Evolutionary conservation across 2,329 filamentous ascomycete genomes (phyloP).

Genomic region (Microsporum audouinii): DNA sequence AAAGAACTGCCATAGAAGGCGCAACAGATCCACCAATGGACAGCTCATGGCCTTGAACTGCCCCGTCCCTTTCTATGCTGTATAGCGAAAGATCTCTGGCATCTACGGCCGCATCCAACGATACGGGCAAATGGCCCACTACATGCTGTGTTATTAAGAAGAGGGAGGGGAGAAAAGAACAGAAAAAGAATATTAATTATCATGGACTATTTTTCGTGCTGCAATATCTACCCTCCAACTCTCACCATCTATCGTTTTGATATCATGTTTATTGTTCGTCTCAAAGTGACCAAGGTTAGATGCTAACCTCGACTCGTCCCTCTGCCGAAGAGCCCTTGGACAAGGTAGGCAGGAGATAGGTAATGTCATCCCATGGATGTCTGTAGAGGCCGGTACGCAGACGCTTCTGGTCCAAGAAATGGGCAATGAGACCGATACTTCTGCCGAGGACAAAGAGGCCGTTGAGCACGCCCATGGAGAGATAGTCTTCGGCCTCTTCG

Average conservation of each 20-base stretch:
- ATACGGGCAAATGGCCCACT: no score
- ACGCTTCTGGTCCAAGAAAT: constrained; percentile 99
- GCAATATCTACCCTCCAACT: not conserved
- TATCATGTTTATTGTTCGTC: not conserved
- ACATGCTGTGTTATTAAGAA: no score
- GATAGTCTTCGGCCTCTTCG: constrained; percentile 97
- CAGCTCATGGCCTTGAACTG: no score
- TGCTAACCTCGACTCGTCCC: constrained; percentile 73
- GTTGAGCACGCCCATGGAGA: constrained; percentile 98
- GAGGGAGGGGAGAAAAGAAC: not conserved
- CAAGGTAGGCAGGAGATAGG: constrained; percentile 78
- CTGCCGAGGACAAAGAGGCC: constrained; percentile 97
- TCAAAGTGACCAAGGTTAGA: not conserved
- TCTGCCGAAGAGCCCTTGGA: constrained; percentile 57
- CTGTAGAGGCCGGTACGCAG: constrained; percentile 96
- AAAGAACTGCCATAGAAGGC: no score
- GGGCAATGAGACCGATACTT: constrained; percentile 96
- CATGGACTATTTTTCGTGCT: not conserved
- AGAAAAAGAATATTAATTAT: not conserved
- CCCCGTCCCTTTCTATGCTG: no score
- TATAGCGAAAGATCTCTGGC: no score
- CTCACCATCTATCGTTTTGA: not conserved
- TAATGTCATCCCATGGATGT: constrained; percentile 98
- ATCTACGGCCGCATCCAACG: no score
- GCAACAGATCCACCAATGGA: no score